phyloP scores from a whole-genome alignment of 2,329 filamentous ascomycete species.

The Penicillium hordei region DNA sequence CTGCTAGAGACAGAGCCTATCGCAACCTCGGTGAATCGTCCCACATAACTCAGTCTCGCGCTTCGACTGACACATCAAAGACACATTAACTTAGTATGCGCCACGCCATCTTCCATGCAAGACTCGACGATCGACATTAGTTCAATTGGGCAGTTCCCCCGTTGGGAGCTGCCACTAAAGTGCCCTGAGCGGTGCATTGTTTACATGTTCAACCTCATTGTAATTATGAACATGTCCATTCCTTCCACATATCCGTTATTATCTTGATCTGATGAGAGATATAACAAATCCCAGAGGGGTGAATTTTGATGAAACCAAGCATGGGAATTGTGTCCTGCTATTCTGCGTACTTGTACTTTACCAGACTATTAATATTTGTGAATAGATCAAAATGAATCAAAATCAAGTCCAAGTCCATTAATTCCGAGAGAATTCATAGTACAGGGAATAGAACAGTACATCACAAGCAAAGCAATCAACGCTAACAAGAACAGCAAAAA shows the following conservation, averaged over 20 bases:
- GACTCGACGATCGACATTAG: background rate
- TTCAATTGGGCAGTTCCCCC: background rate
- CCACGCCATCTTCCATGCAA: background rate
- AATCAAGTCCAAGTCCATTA: background rate
- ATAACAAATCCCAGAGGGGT: background rate
- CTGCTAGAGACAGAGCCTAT: slow-evolving; percentile 37
- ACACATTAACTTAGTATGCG: slow-evolving; percentile 6
- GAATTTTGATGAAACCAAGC: slow-evolving; percentile 2
- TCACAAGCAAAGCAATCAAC: background rate
- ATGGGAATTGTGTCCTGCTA: slow-evolving; percentile 2
- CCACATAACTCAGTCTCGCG: slow-evolving; percentile 8
- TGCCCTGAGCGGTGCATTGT: background rate
- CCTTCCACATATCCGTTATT: background rate
- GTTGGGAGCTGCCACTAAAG: background rate
- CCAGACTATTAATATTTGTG: slow-evolving; percentile 10
- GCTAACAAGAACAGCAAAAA: background rate
- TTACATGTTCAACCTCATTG: slow-evolving; percentile 5
- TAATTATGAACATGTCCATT: slow-evolving; percentile 11
- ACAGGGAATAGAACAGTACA: background rate
- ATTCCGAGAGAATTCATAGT: background rate
- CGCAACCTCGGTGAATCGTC: slow-evolving; percentile 35
- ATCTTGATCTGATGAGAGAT: background rate
- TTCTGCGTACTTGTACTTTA: slow-evolving; percentile 9
- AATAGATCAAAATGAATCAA: slow-evolving; percentile 8
- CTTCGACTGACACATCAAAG: slow-evolving; percentile 10